Evolutionary conservation across 257 asterid genomes (phyloP), one percentile per base, ranked within the genome.

Genomic region (Anisodus acutangulus): DNA sequence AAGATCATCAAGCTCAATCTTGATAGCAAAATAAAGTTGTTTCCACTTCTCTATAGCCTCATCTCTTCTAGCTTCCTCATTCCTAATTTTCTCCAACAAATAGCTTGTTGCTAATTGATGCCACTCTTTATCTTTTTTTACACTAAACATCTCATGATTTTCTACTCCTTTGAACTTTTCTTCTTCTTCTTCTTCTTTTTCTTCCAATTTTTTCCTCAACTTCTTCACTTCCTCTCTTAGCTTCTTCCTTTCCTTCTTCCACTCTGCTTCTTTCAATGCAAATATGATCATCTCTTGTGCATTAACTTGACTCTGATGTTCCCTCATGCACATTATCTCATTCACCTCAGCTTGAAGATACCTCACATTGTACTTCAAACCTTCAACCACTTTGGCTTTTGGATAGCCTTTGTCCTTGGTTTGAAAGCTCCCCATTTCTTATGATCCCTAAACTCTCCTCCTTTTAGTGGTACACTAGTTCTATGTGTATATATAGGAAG

Each of bases 1-100:
- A n/a, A 95, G 98, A 84, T 92, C 88, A 85, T 95, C 99, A 70
- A 95, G 97, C 92, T 95, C 99, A 70, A 88, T 59, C 86, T 95
- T 95, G 88, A 95, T 89, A 0, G 96, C 92, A 86, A 93, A 92
- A 81, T 95, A 95, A 60, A 95, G 97, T 82, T 92, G 91, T 51
- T 94, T 95, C 99, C 99, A 94, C 83, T 91, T 96, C 84, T 93
- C 95, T 8, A 90, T 84, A 4, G 97, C 91, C 55, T 91, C 92
- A 64, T 94, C 97, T 87, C 96, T 87, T 76, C 82, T 85, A 1
- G 79, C 80, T 81, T 87, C 84, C 13, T 88, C 91, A 72, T 83
- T 87, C 83, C 76, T 81, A 11, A 87, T 66, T 60, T 86, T 85
- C 78, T 84, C 84, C 11, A 83, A 66, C 62, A 85, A 69, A 71